Conservation (phyloP, 805 yeast species). For the Martiniozyma abietophila region DNA sequence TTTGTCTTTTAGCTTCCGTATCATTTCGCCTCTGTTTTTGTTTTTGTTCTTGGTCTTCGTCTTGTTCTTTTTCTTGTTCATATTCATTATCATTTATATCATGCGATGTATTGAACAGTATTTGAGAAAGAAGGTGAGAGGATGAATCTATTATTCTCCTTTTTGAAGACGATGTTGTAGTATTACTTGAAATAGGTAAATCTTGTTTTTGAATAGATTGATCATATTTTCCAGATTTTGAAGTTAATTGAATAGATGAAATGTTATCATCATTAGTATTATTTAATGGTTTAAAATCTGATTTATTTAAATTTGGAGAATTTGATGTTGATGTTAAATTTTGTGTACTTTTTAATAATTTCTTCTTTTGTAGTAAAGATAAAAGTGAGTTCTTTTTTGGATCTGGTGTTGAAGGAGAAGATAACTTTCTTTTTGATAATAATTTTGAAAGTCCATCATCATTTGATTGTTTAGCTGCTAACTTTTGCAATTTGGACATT, state of each 20-base stretch:
- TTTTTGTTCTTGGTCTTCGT: no score
- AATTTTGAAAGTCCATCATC: conserved; percentile 1
- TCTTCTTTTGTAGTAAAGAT: not conserved
- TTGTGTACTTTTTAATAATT: not conserved
- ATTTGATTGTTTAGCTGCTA: conserved; percentile 5
- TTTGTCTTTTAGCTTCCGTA: no score
- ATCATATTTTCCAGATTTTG: not conserved
- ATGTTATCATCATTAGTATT: not conserved
- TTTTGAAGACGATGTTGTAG: no score
- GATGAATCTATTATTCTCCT: no score
- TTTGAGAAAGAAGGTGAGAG: no score
- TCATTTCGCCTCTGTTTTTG: no score
- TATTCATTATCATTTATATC: no score
- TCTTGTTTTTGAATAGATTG: conserved; percentile 3
- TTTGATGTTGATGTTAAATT: not conserved
- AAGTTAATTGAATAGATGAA: not conserved
- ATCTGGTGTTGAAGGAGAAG: not conserved
- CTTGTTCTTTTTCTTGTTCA: no score
- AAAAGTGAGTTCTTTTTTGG: not conserved
- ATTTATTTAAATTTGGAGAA: not conserved
- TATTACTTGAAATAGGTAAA: no score
- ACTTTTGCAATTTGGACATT: conserved; percentile 16
- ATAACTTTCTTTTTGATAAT: conserved; percentile 1
- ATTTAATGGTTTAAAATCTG: not conserved
- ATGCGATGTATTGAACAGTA: no score